These are phyloP conservation scores for Triticum aestivum DNA, from an alignment of 176 grass and related monocot genomes.

Conservation along the genomic window IWGSC_CS_RefSeq_v2.1 NC_057813.1:217790097-217790596, in stretches of 20 bases:
- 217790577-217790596: slow-evolving; percentile 52
- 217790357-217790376: slow-evolving; percentile 40
- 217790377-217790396: slow-evolving; percentile 47
- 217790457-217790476: slow-evolving; percentile 39
- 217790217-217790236: slow-evolving; percentile 39
- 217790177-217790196: slow-evolving; percentile 31
- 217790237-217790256: slow-evolving; percentile 54
- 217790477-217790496: slow-evolving; percentile 62
- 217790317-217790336: slow-evolving; percentile 42
- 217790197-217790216: slow-evolving; percentile 74
- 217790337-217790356: slow-evolving; percentile 51
- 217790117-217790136: slow-evolving; percentile 45
- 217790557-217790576: neutral
- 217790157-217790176: slow-evolving; percentile 44
- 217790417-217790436: slow-evolving; percentile 49
- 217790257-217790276: slow-evolving; percentile 57
- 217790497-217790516: slow-evolving; percentile 62
- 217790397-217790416: slow-evolving; percentile 63
- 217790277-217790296: slow-evolving; percentile 69
- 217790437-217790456: slow-evolving; percentile 57
- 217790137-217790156: slow-evolving; percentile 63
- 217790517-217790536: slow-evolving; percentile 62
- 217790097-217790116: slow-evolving; percentile 44
- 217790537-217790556: slow-evolving; percentile 60
- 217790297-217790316: slow-evolving; percentile 40